phyloP scores from a whole-genome alignment of 1,284 basidiomycete genomes.

The Marasmius tenuissimus region DNA sequence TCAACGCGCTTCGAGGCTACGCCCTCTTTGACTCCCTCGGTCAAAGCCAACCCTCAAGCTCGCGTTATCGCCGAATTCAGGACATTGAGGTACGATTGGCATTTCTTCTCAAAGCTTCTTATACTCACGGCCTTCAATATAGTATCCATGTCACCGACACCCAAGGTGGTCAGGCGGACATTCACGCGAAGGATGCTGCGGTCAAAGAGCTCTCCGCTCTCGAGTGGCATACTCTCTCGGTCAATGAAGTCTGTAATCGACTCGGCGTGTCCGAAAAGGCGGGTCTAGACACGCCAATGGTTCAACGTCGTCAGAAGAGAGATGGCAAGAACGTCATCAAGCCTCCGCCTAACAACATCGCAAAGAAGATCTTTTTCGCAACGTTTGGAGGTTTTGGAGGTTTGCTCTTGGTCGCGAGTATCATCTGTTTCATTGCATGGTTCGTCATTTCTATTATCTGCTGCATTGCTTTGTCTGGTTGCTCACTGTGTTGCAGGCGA shows the following conservation, averaged over 20 bases:
- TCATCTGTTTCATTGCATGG: conserved; percentile 50
- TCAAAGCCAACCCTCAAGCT: background rate
- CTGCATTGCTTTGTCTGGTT: conserved; percentile 5
- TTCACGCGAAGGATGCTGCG: conserved; percentile 13
- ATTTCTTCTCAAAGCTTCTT: background rate
- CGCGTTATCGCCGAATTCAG: conserved; percentile 4
- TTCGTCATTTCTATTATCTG: conserved; percentile 20
- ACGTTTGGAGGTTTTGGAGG: conserved; percentile 52
- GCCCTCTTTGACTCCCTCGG: background rate
- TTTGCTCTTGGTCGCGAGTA: conserved; percentile 50
- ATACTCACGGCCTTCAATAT: background rate
- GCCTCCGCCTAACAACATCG: conserved; percentile 40
- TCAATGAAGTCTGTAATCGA: conserved; percentile 47
- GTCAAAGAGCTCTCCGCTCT: conserved; percentile 38
- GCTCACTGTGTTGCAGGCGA: conserved; percentile 34
- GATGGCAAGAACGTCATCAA: conserved; percentile 52
- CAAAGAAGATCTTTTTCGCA: conserved; percentile 43
- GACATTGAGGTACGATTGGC: background rate
- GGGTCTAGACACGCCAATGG: conserved; percentile 52
- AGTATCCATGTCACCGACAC: conserved; percentile 24
- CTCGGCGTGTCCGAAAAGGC: conserved; percentile 44
- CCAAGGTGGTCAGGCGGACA: conserved; percentile 15
- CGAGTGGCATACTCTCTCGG: conserved; percentile 53
- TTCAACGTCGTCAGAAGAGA: conserved; percentile 40
- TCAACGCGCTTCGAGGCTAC: background rate